A percentile compares a stretch with the other conserved stretches of the same genome.
Conservation (phyloP, 345 rosid genomes). For the Brassica napus region Da-Ae NC_063439.1:16604501-16605000, state of each 20-base stretch:
- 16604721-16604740: constrained; percentile 17
- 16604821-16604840: neutral
- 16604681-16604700: constrained; percentile 84
- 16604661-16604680: constrained; percentile 9
- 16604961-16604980: constrained; percentile 61
- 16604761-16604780: neutral
- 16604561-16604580: neutral
- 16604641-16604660: neutral
- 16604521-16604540: no score
- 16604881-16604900: constrained; percentile 96
- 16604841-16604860: constrained; percentile 7
- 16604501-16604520: no score
- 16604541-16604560: no score
- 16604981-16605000: constrained; percentile 5
- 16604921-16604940: constrained; percentile 98
- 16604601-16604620: neutral
- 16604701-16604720: constrained; percentile 59
- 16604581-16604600: neutral
- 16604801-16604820: neutral
- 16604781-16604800: neutral
- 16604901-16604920: constrained; percentile 99
- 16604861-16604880: constrained; percentile 98
- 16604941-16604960: constrained; percentile 92
- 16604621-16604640: neutral
- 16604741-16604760: neutral